Percentiles rank a stretch among this genome's conserved stretches.
Evolutionary conservation across 208 protist genomes (phyloP).

Genomic region (Naegleria gruberi): DNA sequence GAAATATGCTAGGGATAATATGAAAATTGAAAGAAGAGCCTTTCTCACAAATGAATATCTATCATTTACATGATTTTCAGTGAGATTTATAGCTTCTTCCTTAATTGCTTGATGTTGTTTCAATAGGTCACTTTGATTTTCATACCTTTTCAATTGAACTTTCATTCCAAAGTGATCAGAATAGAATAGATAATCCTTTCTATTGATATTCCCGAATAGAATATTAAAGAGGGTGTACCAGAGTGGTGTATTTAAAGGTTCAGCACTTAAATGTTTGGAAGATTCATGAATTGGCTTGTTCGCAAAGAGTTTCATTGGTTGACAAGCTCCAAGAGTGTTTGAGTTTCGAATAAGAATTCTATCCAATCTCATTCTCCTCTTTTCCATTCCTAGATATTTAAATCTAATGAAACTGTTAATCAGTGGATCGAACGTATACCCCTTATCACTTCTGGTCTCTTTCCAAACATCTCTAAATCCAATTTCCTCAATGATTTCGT

Average conservation of each 20-base stretch:
- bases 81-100: no score
- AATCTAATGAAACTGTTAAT: background rate
- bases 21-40: no score
- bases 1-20: no score
- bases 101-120: no score
- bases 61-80: no score
- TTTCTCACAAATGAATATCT: no score
- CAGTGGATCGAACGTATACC: background rate
- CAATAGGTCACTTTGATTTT: background rate
- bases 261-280: background rate
- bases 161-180: background rate
- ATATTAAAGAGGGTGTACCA: background rate
- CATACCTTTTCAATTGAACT: background rate
- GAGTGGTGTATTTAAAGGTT: background rate
- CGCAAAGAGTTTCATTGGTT: background rate
- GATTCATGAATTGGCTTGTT: background rate
- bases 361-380: background rate
- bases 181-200: background rate
- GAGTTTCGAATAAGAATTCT: background rate
- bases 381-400: slow-evolving; percentile 1
- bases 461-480: background rate
- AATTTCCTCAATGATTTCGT: background rate
- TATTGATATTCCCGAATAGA: background rate
- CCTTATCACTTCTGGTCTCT: background rate
- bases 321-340: background rate